Base-by-base conservation (phyloP, 2,329 filamentous ascomycete genomes). In the Sarocladium brachiariae region DNA sequence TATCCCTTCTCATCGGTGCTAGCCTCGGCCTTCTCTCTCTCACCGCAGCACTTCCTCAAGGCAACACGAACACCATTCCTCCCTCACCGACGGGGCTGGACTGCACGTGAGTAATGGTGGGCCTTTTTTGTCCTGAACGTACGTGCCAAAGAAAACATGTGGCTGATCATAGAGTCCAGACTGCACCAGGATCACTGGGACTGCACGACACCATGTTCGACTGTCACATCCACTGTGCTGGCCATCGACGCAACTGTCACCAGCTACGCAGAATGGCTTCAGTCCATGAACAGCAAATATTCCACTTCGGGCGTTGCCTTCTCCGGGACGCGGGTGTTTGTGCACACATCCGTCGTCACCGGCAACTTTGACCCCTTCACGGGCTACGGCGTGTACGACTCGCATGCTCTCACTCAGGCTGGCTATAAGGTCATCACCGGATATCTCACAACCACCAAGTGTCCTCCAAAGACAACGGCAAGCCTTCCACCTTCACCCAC, bases 221-320 rank as follows among this genome's bases (percentile, higher is more conserved):
- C 25, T 3, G 18, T 45, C 11, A 45, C 39, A 11, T 45, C 39
- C 21, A 45, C 39, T 23, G 24, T 25, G 24, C 24, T 45, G 13
- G 39, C 13, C 13, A 45, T 45, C 24, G 39, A 45, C n/a, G 39
- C 7, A 5, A 50, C 48, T 11, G 23, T 50, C 35, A 50, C 37
- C 18, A 53, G 59, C 51, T 54, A 53, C 34, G 43, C 49, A 8
- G 49, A 45, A 30, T 59, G 55, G 45, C 50, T 53, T 23, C 41
- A 37, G 27, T 59, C 58, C 24, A 55, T 61, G 54, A 56, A 59
- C 50, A 35, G 24, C 23, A 49, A 34, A 43, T 59, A 55, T 52
- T 61, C 56, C 25, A 58, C 57, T 9, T 53, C 55, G 1, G 55
- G 53, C 18, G 49, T 56, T 9, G 37, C 55, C 4, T 56, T 53